Percentiles rank a stretch among this genome's conserved stretches.
Conservation (phyloP, 305 asterid genomes). For the Stenogyne calaminthoides region DNA sequence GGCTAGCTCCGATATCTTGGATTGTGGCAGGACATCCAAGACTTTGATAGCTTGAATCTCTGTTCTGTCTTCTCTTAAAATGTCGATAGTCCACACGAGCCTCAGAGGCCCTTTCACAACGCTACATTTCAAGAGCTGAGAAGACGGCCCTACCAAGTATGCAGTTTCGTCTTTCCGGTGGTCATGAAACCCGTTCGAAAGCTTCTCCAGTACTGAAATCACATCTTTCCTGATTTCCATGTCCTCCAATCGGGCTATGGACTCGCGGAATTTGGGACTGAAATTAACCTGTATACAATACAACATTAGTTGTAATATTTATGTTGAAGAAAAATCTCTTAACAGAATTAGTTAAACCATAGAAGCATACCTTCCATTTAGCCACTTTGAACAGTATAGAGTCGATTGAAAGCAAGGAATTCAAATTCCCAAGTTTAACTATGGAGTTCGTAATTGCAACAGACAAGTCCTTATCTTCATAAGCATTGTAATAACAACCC, state of each 20-base stretch:
- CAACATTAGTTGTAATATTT: too few relatives aligned
- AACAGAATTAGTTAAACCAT: too few relatives aligned
- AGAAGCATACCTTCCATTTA: too few relatives aligned
- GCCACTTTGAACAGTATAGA: constrained; percentile 28
- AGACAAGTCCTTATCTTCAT: constrained; percentile 32
- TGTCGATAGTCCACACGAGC: constrained; percentile 52
- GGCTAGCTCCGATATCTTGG: constrained; percentile 33
- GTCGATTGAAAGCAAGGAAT: constrained; percentile 27
- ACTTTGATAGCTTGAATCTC: constrained; percentile 52
- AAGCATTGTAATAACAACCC: constrained; percentile 54
- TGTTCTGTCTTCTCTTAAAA: constrained; percentile 34
- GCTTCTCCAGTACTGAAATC: too few relatives aligned
- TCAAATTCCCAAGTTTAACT: constrained; percentile 18
- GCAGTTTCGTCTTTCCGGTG: constrained; percentile 13
- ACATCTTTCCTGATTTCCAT: too few relatives aligned
- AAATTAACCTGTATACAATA: too few relatives aligned
- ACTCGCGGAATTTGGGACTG: background rate
- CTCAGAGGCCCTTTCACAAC: constrained; percentile 38
- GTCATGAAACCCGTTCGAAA: constrained; percentile 35
- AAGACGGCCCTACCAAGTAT: constrained; percentile 16
- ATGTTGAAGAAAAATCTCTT: too few relatives aligned
- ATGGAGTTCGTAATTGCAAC: background rate
- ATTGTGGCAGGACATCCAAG: constrained; percentile 39
- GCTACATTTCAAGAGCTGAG: constrained; percentile 40
- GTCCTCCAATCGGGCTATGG: too few relatives aligned